A percentile compares a stretch with the other conserved stretches of the same genome.
Conservation (phyloP, 345 rosid genomes). For the Brassica incana region DNA sequence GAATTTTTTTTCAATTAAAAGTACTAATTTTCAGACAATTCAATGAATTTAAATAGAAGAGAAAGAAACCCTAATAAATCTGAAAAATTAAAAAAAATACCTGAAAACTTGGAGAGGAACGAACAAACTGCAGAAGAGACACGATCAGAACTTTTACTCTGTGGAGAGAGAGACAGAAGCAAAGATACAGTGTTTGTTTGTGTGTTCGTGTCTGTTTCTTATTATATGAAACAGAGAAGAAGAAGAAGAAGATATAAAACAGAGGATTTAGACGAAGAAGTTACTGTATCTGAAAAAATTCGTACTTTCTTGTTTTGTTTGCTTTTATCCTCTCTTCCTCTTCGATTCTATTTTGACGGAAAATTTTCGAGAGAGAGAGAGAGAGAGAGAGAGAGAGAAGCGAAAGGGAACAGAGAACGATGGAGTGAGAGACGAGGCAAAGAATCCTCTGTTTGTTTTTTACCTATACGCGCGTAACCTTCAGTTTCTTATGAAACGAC, state of each 20-base stretch:
- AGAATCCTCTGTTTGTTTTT: constrained; percentile 40
- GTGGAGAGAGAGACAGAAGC: constrained; percentile 29
- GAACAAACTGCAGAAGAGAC: constrained; percentile 37
- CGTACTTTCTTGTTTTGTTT: constrained; percentile 15
- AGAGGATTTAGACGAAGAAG: constrained; percentile 8
- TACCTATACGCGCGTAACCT: constrained; percentile 18
- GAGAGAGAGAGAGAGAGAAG: constrained; percentile 27
- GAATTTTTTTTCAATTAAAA: neutral
- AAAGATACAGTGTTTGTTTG: constrained; percentile 27
- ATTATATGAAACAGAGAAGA: constrained; percentile 18
- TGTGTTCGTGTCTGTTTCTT: constrained; percentile 8
- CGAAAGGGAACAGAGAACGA: constrained; percentile 44
- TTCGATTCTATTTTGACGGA: constrained; percentile 20
- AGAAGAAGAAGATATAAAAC: neutral
- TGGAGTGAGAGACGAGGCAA: constrained; percentile 48
- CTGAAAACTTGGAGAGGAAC: constrained; percentile 14
- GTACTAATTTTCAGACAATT: neutral
- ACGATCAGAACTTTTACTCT: constrained; percentile 53
- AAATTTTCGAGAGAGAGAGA: constrained; percentile 34
- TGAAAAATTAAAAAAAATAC: constrained; percentile 34
- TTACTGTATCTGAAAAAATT: constrained; percentile 6
- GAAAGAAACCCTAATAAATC: constrained; percentile 24
- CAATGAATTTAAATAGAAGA: neutral
- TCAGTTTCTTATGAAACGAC: neutral
- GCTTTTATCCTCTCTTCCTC: neutral